Conservation (phyloP, 1,139 yeast genomes). For the Pichia sp. region DNA sequence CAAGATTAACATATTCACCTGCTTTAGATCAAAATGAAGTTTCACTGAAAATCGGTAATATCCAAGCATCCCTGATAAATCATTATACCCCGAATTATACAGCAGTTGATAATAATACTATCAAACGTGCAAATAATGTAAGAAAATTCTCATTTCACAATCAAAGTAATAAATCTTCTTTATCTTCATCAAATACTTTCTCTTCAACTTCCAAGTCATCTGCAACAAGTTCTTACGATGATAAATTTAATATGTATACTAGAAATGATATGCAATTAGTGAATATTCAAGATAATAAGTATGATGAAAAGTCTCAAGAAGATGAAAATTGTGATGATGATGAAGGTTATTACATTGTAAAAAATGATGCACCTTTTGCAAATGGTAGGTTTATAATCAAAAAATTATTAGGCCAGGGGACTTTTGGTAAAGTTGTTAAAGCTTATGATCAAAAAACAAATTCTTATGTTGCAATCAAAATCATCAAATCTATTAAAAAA, state of each 20-base stretch:
- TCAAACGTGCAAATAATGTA: not conserved
- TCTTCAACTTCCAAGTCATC: constrained; percentile 16
- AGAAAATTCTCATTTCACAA: constrained; percentile 17
- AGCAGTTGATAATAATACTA: not conserved
- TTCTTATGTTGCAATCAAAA: constrained; percentile 80
- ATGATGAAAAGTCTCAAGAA: constrained; percentile 10
- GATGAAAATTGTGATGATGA: constrained; percentile 51
- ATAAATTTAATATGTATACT: not conserved
- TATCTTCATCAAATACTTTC: constrained; percentile 3
- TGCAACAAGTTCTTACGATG: constrained; percentile 20
- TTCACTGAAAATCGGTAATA: constrained; percentile 33
- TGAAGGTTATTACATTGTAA: constrained; percentile 78
- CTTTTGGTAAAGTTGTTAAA: constrained; percentile 91
- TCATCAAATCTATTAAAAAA: constrained; percentile 73
- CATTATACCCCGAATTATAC: constrained; percentile 21
- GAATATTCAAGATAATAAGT: constrained; percentile 9
- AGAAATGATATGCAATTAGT: constrained; percentile 9
- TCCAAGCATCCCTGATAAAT: constrained; percentile 32
- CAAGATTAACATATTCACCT: constrained; percentile 31
- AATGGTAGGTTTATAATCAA: constrained; percentile 60
- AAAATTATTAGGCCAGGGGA: constrained; percentile 86
- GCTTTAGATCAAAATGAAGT: constrained; percentile 26
- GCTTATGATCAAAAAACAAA: constrained; percentile 54
- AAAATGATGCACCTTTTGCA: constrained; percentile 53
- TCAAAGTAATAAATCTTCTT: constrained; percentile 8